phyloP scores from a whole-genome alignment of 208 protist genomes.

The Leishmania martiniquensis region DNA sequence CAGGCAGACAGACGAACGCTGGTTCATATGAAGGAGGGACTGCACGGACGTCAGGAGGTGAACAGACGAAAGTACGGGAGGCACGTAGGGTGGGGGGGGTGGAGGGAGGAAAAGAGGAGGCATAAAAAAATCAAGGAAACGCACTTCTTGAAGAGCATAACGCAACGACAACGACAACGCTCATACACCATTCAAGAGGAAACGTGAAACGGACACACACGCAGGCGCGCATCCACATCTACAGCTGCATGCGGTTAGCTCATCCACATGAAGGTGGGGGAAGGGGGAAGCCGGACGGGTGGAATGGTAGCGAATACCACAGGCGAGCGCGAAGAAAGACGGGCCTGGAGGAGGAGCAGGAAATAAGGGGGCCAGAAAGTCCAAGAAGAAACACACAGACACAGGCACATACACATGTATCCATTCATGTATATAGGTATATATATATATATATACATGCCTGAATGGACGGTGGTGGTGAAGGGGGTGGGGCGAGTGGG shows the following conservation, averaged over 20 bases:
- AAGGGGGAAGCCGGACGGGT: neutral
- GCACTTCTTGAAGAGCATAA: neutral
- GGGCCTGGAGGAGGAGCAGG: no score
- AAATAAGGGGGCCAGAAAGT: neutral
- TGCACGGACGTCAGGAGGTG: neutral
- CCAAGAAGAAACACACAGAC: neutral
- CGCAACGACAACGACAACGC: neutral
- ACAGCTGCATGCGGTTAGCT: neutral
- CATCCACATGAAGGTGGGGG: neutral
- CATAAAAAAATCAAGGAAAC: neutral
- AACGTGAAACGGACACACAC: no score
- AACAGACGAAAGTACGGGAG: neutral
- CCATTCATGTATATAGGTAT: no score
- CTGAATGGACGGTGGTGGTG: no score
- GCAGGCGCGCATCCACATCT: neutral
- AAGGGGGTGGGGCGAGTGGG: no score
- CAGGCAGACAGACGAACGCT: neutral
- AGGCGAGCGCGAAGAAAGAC: neutral
- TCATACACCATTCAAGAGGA: neutral
- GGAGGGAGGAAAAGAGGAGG: neutral
- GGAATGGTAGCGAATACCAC: neutral
- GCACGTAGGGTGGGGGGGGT: neutral
- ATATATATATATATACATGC: neutral
- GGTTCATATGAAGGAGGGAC: neutral
- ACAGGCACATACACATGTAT: neutral